Conservation (phyloP, 345 rosid species). For the Ricinus communis region DNA sequence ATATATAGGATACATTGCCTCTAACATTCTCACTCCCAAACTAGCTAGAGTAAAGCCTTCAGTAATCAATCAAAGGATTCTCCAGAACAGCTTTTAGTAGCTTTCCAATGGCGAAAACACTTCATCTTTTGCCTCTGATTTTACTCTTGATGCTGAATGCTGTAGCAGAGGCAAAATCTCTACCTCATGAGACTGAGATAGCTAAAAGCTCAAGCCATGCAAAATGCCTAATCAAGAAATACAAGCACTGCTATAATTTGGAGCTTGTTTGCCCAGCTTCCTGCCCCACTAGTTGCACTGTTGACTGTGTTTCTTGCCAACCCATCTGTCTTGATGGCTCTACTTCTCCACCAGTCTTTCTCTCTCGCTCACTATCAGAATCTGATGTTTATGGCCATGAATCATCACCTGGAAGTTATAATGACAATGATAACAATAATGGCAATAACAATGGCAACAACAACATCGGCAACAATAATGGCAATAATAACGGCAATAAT, state of each 20-base stretch:
- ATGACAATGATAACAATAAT: no score
- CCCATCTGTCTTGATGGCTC: constrained; percentile 35
- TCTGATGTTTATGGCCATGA: no score
- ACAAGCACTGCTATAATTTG: constrained; percentile 48
- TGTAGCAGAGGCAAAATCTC: constrained; percentile 40
- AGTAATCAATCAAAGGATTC: no score
- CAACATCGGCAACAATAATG: background rate
- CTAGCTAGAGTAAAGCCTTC: background rate
- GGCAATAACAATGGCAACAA: no score
- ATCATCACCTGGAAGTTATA: no score
- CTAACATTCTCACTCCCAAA: background rate
- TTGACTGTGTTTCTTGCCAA: constrained; percentile 52
- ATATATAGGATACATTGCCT: constrained; percentile 3
- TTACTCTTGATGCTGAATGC: constrained; percentile 36
- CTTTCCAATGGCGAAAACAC: constrained; percentile 24
- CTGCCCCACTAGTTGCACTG: constrained; percentile 50
- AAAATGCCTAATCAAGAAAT: constrained; percentile 40
- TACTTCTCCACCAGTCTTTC: no score
- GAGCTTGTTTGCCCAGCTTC: constrained; percentile 55
- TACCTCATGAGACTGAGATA: no score
- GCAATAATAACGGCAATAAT: no score
- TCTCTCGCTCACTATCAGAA: no score
- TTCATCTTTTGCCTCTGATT: constrained; percentile 20
- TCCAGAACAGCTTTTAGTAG: no score
- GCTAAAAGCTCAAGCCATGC: no score